These are phyloP conservation scores for Epichloe brachyelytri DNA, from an alignment of 2,329 filamentous ascomycete genomes.

Conservation along the genomic window DNA sequence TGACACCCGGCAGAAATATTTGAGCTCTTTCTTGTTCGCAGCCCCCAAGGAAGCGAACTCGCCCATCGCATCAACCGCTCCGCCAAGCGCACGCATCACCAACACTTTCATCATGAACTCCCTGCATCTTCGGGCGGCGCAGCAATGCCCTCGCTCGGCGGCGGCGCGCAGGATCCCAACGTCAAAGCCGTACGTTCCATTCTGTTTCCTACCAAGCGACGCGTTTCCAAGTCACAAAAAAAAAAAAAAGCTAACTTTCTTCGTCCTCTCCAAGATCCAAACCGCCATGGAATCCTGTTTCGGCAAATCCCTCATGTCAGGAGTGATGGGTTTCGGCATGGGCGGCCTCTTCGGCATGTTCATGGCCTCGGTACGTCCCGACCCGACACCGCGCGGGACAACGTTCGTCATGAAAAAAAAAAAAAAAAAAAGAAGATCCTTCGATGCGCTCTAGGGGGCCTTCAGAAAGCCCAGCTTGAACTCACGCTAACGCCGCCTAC, in stretches of 20 bases:
- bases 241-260: background rate
- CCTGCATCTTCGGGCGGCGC: conserved; percentile 17
- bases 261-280: conserved; percentile 48
- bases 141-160: conserved; percentile 13
- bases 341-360: conserved; percentile 93
- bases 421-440: too few species aligned
- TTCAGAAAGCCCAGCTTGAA: too few species aligned
- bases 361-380: conserved; percentile 74
- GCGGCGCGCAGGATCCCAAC: conserved; percentile 34
- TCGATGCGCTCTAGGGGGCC: too few species aligned
- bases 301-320: conserved; percentile 77
- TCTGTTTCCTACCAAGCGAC: background rate
- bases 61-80: background rate
- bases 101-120: conserved; percentile 22
- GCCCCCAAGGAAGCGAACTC: too few species aligned
- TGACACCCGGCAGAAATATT: conserved; percentile 27
- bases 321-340: conserved; percentile 86
- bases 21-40: too few species aligned
- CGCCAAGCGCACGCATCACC: background rate
- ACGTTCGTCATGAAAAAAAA: too few species aligned
- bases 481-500: background rate
- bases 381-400: background rate
- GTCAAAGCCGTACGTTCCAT: conserved; percentile 34
- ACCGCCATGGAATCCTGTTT: conserved; percentile 82
- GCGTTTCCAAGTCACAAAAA: background rate